Base-by-base conservation (phyloP, 306 rosid species). In the Cicer yamashitae region DNA sequence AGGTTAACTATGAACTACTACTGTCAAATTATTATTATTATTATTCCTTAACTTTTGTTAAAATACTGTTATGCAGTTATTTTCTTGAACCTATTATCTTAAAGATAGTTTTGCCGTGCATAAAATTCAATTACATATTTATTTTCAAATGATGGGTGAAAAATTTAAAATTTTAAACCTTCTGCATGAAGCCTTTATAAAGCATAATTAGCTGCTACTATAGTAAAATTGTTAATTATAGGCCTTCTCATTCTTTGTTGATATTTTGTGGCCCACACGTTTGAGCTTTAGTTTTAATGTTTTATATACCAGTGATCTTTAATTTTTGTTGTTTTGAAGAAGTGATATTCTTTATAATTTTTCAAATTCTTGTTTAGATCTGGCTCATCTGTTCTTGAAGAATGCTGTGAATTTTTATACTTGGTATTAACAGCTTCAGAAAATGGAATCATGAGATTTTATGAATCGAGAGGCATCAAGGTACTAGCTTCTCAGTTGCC, bases 351-450 rank as follows among this genome's bases (percentile, higher is more conserved):
- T 7, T 44, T 53, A 52, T 39, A 10, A 6, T 44, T 58, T 69
- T 46, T 14, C 64, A 43, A 75, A 67, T 62, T 77, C 78, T 70
- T 79, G 62, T 82, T 72, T 84, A 94, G 98, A 71, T 77, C 91
- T 51, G 87, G 87, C 39, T 84, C 83, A 10, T 82, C 92, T 20
- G 84, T 84, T 71, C 83, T 86, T 13, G 91, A 84, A 80, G 97
- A 94, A 67, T 89, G 97, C 81, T 90, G 80, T 63, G 97, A 94
- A 82, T 87, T 91, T 86, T 73, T 94, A 10, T 91, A 90, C 86
- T 81, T 94, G 77, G 96, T 89, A 43, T 86, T 88, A 46, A 82
- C 86, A 51, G 81, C 94, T 39, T 85, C 98, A 53, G 94, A 76
- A 73, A 84, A 75, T 77, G 97, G 94, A 70, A 58, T 87, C 51